These are phyloP conservation scores for Linnemannia zychae DNA, from an alignment of 192 early-diverging fungal genomes.

Conservation along the genomic window DNA sequence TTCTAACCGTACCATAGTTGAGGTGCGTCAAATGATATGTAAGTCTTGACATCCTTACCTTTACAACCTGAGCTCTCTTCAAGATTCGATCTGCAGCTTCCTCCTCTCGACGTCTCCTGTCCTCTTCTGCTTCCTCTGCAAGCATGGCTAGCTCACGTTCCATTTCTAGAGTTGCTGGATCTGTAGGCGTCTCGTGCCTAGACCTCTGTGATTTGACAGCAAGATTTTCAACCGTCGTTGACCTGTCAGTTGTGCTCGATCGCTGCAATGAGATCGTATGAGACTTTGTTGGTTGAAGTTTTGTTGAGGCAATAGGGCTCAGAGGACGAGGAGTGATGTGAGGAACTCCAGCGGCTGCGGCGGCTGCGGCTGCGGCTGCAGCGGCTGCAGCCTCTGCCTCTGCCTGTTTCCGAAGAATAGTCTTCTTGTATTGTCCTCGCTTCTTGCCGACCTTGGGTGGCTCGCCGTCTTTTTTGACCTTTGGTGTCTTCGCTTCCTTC, in stretches of 20 bases:
- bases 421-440: slow-evolving; percentile 50
- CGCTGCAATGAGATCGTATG: not conserved
- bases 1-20: too few relatives aligned
- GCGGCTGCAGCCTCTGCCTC: slow-evolving; percentile 37
- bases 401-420: slow-evolving; percentile 45
- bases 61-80: slow-evolving; percentile 49
- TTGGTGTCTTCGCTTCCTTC: slow-evolving; percentile 16
- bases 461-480: slow-evolving; percentile 2
- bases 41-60: slow-evolving; percentile 9
- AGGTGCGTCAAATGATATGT: not conserved
- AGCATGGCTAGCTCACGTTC: slow-evolving; percentile 49
- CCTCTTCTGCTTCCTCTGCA: slow-evolving; percentile 50
- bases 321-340: not conserved
- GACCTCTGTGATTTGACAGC: not conserved
- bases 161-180: slow-evolving; percentile 30
- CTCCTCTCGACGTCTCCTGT: slow-evolving; percentile 37
- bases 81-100: slow-evolving; percentile 44
- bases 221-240: slow-evolving; percentile 25
- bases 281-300: not conserved
- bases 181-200: not conserved
- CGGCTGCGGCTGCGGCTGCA: slow-evolving; percentile 18
- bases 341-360: not conserved
- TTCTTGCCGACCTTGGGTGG: slow-evolving; percentile 32
- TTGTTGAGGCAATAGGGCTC: not conserved
- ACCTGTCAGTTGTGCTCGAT: not conserved